Base-by-base conservation (phyloP, 768 basidiomycete genomes). In the Russula lepida region DNA sequence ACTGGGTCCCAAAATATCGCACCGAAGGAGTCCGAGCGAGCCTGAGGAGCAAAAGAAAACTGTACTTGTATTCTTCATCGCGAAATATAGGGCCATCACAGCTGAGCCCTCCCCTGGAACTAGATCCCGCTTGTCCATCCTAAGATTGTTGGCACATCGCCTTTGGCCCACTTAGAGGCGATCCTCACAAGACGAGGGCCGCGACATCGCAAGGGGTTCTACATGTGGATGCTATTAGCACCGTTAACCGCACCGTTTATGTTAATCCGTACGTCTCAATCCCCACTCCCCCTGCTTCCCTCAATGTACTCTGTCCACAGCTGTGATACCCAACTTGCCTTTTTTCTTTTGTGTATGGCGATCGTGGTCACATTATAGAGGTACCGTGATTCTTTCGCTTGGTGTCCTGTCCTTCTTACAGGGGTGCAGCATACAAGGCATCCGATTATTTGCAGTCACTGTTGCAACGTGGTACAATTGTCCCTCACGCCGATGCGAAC, bases 321-420 rank as follows among this genome's bases (percentile, higher is more conserved):
- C 89, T 27, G 69, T 92, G 47, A 82, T 92, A 72, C 90, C 89
- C 32, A 92, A 92, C 70, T 72, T 92, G 23, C 89, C 89, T 0
- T 86, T 92, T 70, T 89, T 92, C 75, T 92, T 88, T 72, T 90
- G 88, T 67, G 81, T 78, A 11, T 92, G 89, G 89, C 79, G 89
- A 47, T 84, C 88, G 46, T 92, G 89, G 89, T 86, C 84, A 43
- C 89, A 92, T 71, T 92, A 86, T 70, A 81, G 78, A 79, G 88
- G 89, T 88, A 59, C 41, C 56, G 19, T 60, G 19, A 1, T 2
- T 30, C 35, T 15, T 47, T 46, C n/a, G 15, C 27, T 30, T 30
- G 44, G 35, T 25, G 49, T 44, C 19, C 25, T 13, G 46, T 39
- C 49, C 63, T 54, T 46, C 57, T 49, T 53, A 19, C 46, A 21